Evolutionary conservation across 164 flowering plant genomes (phyloP), one percentile per base, ranked within the genome.

Genomic region (Liriodendron chinense): DNA sequence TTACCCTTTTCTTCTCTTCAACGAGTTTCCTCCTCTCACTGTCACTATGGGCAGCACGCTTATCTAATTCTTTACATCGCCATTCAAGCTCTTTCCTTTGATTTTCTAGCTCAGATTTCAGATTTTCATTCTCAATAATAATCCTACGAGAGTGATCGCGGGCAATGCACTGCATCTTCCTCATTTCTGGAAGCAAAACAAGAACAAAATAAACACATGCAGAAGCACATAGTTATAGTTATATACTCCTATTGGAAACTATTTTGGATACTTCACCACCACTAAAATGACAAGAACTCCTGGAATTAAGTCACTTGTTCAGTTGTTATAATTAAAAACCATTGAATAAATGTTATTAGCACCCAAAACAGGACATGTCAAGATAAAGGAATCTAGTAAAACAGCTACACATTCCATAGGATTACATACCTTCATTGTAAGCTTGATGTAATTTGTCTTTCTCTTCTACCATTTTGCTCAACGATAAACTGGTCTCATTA

Each of bases 361-460:
- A 59, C 21, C 47, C 10, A 22, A 23, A 77, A 0, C 43, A 7
- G 5, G 43, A 34, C 2, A 28, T 68, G 18, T 8, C 43, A 68
- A 47, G 13, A 34, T 13, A 28, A 9, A 16, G 22, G 68, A 65
- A 9, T 16, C 47, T 34, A 24, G 12, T 34, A 8, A 67, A 47
- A 69, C 25, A n/a, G 14, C 18, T 34, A 13, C 13, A 69, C 2
- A 20, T 12, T 47, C 22, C 56, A n/a, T 6, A 69, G 43, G 69
- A 67, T 24, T 20, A 70, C 68, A 78, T 59, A 91, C 98, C 94
- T 85, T 89, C 90, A 76, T 90, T 88, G 75, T 91, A 90, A 22
- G 81, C 47, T 28, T 86, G 87, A 81, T 84, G 83, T 57, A 91
- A 91, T 76, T 70, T 86, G 50, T 94, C 96, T 73, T 85, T 93